Conservation (phyloP, 768 basidiomycete species). For the Candolleomyces eurysporus region DNA sequence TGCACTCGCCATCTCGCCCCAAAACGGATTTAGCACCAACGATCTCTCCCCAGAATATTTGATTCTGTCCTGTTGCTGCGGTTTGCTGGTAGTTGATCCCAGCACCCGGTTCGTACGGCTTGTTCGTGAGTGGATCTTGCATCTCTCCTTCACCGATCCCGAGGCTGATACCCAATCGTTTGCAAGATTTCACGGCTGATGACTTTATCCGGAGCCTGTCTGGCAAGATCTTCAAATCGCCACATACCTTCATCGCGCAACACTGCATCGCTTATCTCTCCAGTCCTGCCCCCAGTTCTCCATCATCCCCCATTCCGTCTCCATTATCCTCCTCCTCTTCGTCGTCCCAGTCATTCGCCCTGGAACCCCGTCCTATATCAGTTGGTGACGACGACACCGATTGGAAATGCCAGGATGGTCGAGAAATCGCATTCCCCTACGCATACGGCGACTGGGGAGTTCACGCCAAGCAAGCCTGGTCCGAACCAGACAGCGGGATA, state of each 20-base stretch:
- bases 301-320: neutral
- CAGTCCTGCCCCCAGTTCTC: too few relatives aligned
- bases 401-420: neutral
- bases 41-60: neutral
- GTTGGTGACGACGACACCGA: neutral
- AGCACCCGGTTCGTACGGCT: neutral
- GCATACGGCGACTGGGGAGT: neutral
- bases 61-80: conserved; percentile 4
- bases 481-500: neutral
- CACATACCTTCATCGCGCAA: neutral
- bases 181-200: conserved; percentile 6
- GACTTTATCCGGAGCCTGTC: neutral
- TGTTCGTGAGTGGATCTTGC: neutral
- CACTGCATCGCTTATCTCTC: neutral
- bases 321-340: neutral
- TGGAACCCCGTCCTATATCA: neutral
- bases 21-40: neutral
- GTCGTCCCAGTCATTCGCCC: neutral
- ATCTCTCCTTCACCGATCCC: too few relatives aligned
- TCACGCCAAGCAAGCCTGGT: neutral
- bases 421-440: neutral
- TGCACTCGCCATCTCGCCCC: neutral
- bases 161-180: neutral
- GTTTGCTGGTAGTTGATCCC: neutral
- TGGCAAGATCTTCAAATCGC: neutral